Evolutionary conservation across 768 basidiomycete genomes (phyloP), one percentile per base, ranked within the genome.

Genomic region (Kwoniella sp.): DNA sequence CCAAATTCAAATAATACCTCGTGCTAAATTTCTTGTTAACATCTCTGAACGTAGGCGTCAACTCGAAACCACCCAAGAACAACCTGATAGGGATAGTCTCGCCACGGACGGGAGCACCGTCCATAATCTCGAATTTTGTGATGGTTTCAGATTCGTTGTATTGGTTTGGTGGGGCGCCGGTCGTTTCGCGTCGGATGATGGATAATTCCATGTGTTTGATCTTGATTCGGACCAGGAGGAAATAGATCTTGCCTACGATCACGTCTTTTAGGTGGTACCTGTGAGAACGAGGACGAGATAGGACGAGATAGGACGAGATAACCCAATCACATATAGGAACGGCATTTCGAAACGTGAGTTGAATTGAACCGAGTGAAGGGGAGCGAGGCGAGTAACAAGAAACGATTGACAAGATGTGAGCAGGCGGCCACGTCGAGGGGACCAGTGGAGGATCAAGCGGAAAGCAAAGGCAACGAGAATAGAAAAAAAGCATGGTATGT

Each of bases 131-230:
- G 76, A 97, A 98, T 81, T 98, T 98, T 9, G 96, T 98, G 73
- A 99, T 97, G 8, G 94, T 98, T 79, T 98, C 94, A 73, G 90
- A 92, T 80, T 99, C 95, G 78, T 97, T 99, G 80, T 99, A 98
- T 81, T 94, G 93, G 74, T 98, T 99, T n/a, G 96, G 96, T 1
- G 91, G 91, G 15, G 93, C 85, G 13, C 95, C 95, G 0, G 95
- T 98, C 22, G 96, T 99, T 80, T 98, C 96, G 22, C 94, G 86
- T 40, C 95, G 88, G 70, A 99, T 98, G 77, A 97, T 97, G 17
- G 93, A 97, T 26, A 97, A 84, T 78, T 99, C 94, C 95, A 98
- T 98, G 72, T 98, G 93, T 81, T 99, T 97, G 82, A 98, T 99
- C 85, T 84, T 98, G 84, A 99, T 98, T 59, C 96, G 88, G 8